A percentile compares a stretch with the other conserved stretches of the same genome.
Conservation (phyloP, 768 basidiomycete genomes). For the Podaxis mareebaensis region DNA sequence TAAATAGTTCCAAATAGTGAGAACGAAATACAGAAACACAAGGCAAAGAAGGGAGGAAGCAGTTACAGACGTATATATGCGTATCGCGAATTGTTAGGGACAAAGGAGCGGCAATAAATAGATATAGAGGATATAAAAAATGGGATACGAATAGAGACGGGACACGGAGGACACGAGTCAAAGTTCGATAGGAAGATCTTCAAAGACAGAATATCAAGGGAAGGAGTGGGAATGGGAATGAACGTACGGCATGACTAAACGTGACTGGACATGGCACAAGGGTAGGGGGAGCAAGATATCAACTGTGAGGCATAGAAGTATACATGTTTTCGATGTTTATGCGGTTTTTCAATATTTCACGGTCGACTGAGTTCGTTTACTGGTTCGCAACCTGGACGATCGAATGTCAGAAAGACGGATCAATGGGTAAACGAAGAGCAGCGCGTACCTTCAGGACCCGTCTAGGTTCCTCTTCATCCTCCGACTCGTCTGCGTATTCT, state of each 20-base stretch:
- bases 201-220: not conserved
- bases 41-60: not conserved
- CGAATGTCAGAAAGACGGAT: not conserved
- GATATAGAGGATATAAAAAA: not conserved
- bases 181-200: not conserved
- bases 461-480: constrained; percentile 28
- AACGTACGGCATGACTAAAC: not conserved
- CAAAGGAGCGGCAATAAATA: not conserved
- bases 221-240: not conserved
- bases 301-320: not conserved
- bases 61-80: not conserved
- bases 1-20: not conserved
- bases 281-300: not conserved
- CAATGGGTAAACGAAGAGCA: not conserved
- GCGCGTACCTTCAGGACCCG: constrained; percentile 35
- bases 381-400: constrained; percentile 29
- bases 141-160: not conserved
- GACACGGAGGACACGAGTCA: not conserved
- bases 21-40: not conserved
- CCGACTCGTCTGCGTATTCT: constrained; percentile 22
- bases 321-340: not conserved
- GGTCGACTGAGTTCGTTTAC: constrained; percentile 8
- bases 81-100: not conserved
- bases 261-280: not conserved
- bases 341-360: not conserved